Conservation (phyloP, 2,329 filamentous ascomycete species). For the Aureobasidium sp. region DNA sequence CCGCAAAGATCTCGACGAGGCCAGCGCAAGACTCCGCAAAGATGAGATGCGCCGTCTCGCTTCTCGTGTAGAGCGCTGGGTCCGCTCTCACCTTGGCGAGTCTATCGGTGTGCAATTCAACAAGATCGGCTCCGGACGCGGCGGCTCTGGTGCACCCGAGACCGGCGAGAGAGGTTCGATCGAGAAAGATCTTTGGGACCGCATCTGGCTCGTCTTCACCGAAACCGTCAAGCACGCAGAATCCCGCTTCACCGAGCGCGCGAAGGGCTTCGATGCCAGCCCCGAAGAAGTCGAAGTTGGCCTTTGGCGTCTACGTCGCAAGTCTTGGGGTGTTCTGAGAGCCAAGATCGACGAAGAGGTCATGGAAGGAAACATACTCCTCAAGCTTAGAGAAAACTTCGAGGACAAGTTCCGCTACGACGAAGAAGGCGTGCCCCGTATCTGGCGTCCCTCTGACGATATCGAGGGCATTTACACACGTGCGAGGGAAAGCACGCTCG, state of each 20-base stretch:
- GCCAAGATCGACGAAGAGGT: constrained; percentile 94
- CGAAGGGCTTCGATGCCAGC: constrained; percentile 88
- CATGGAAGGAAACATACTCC: constrained; percentile 90
- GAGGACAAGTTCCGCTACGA: constrained; percentile 99
- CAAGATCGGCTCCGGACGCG: constrained; percentile 81
- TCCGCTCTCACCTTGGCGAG: constrained; percentile 77
- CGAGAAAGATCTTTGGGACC: constrained; percentile 91
- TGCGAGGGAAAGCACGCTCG: constrained; percentile 84
- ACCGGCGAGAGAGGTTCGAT: constrained; percentile 60
- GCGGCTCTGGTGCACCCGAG: constrained; percentile 72
- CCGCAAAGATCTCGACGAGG: constrained; percentile 83
- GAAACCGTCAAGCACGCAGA: constrained; percentile 80
- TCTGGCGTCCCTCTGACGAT: constrained; percentile 94
- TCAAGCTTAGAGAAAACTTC: constrained; percentile 96
- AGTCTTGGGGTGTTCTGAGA: constrained; percentile 86
- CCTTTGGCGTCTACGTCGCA: constrained; percentile 82
- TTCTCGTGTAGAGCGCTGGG: constrained; percentile 86
- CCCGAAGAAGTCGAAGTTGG: constrained; percentile 86
- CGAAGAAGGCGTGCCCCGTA: constrained; percentile 83
- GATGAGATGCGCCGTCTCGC: constrained; percentile 95
- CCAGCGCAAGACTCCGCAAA: constrained; percentile 73
- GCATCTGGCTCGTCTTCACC: constrained; percentile 82
- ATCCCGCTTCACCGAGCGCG: constrained; percentile 73
- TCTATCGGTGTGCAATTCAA: constrained; percentile 92
- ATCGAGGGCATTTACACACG: constrained; percentile 93